Evolutionary conservation across 2,329 filamentous ascomycete genomes (phyloP), one percentile per base, ranked within the genome.

Genomic region (Epichloe coenophiala): DNA sequence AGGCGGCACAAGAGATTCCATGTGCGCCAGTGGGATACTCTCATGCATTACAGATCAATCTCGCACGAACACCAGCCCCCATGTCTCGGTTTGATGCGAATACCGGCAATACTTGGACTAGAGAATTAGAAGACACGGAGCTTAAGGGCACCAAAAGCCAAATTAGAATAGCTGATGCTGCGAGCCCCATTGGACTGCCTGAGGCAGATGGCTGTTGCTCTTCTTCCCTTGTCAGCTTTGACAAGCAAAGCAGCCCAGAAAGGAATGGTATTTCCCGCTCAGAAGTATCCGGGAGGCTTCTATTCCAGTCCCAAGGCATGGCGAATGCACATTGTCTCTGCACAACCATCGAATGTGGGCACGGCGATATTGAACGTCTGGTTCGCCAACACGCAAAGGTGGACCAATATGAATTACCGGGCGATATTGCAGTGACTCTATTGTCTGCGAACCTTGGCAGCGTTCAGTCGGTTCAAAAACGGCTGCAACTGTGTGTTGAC

Each of bases 31-130:
- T 46, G 8, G 40, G 39, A 12, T 48, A 45, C 41, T 48, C 48
- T 5, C 48, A 45, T 9, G 51, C 37, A 23, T 36, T 33, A 3
- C 53, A 54, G 8, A 48, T 38, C 7, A 38, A 49, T 5, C 48
- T 51, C 15, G 47, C 48, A 45, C 46, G 43, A 44, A 55, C 48
- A 5, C 53, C 53, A 38, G 40, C 38, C 11, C 44, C 31, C 5
- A 31, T 38, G 8, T 23, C 37, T 19, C 9, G 17, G 5, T 41
- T 27, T 31, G 19, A 21, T 39, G 31, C 33, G 36, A 7, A 13
- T 7, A 13, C 38, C 31, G 8, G 19, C 19, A 17, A 31, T 36
- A 11, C 19, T 13, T 8, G 4, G 21, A n/a, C 8, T 13, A 27
- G 12, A 27, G 13, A 2, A 13, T 7, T 17, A n/a, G 13, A 23